phyloP scores from a whole-genome alignment of 2,329 filamentous ascomycete genomes.

The Ploettnerulaceae sp. region DNA sequence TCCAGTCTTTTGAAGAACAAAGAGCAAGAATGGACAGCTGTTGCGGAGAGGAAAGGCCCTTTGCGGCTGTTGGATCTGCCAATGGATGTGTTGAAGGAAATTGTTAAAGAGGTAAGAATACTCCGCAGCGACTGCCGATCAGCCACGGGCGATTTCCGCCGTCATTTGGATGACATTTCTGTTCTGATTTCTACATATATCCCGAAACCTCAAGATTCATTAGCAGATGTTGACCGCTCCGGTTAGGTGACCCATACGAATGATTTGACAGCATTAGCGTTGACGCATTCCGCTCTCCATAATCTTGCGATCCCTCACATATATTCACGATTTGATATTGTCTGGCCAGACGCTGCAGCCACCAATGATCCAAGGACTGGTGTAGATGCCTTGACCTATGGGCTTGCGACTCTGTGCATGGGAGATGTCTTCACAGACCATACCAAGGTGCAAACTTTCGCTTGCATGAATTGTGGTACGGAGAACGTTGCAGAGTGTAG shows the following conservation, averaged over 20 bases:
- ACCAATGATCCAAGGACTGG: slow-evolving; percentile 62
- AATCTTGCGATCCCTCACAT: slow-evolving; percentile 71
- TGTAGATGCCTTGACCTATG: slow-evolving; percentile 79
- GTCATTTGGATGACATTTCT: not conserved
- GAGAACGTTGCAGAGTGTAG: slow-evolving; percentile 26
- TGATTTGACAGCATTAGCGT: slow-evolving; percentile 71
- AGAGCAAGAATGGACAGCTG: slow-evolving; percentile 61
- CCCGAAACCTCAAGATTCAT: too few relatives aligned
- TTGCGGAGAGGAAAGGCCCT: slow-evolving; percentile 52
- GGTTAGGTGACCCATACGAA: slow-evolving; percentile 71
- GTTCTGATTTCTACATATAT: not conserved
- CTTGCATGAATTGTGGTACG: slow-evolving; percentile 34
- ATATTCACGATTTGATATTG: slow-evolving; percentile 81
- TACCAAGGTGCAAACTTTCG: slow-evolving; percentile 20
- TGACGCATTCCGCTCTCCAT: slow-evolving; percentile 75
- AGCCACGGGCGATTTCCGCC: not conserved
- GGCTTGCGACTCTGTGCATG: slow-evolving; percentile 73
- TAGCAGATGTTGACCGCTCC: slow-evolving; percentile 4
- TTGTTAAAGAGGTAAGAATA: slow-evolving; percentile 65
- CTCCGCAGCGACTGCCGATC: not conserved
- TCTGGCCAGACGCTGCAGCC: slow-evolving; percentile 71
- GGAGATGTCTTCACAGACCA: slow-evolving; percentile 51
- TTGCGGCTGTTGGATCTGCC: slow-evolving; percentile 69
- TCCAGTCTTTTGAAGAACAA: slow-evolving; percentile 51
- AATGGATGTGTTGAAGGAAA: slow-evolving; percentile 71